Evolutionary conservation across 2,329 filamentous ascomycete genomes (phyloP).

Genomic region (Plenodomus biglobosus): DNA sequence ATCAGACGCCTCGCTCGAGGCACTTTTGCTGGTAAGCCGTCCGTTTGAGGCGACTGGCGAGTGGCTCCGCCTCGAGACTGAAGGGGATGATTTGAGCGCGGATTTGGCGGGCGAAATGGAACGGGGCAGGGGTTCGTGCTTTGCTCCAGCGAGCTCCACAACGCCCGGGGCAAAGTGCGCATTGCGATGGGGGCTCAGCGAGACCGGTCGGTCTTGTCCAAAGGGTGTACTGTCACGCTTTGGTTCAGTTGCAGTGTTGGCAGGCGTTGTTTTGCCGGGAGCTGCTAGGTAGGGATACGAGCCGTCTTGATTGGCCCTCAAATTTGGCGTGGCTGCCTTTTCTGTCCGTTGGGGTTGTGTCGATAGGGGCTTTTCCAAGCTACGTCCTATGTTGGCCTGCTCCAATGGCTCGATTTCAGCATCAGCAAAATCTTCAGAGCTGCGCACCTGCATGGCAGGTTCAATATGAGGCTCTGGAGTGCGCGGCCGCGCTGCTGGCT

Average conservation of each 20-base stretch:
- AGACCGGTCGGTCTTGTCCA: slow-evolving; percentile 41
- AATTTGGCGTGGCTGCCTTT: slow-evolving; percentile 19
- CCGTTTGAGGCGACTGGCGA: slow-evolving; percentile 55
- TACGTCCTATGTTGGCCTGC: slow-evolving; percentile 22
- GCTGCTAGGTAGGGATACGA: slow-evolving; percentile 27
- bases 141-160: slow-evolving; percentile 56
- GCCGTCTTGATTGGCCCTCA: slow-evolving; percentile 29
- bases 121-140: slow-evolving; percentile 68
- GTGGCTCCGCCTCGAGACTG: slow-evolving; percentile 49
- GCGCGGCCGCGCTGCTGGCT: slow-evolving; percentile 8
- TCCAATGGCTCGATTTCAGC: slow-evolving; percentile 40
- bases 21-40: slow-evolving; percentile 49
- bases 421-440: slow-evolving; percentile 49
- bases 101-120: slow-evolving; percentile 78
- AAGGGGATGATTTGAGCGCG: slow-evolving; percentile 67
- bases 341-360: slow-evolving; percentile 6
- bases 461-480: slow-evolving; percentile 3
- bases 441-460: slow-evolving; percentile 11
- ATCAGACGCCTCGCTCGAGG: slow-evolving; percentile 59
- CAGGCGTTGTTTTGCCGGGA: slow-evolving; percentile 7
- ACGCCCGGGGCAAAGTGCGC: slow-evolving; percentile 66
- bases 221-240: slow-evolving; percentile 21
- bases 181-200: slow-evolving; percentile 64
- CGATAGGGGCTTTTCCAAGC: slow-evolving; percentile 14
- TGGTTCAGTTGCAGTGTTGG: slow-evolving; percentile 5